phyloP scores from a whole-genome alignment of 2,329 filamentous ascomycete genomes.

The Diaporthe citriasiana region DNA sequence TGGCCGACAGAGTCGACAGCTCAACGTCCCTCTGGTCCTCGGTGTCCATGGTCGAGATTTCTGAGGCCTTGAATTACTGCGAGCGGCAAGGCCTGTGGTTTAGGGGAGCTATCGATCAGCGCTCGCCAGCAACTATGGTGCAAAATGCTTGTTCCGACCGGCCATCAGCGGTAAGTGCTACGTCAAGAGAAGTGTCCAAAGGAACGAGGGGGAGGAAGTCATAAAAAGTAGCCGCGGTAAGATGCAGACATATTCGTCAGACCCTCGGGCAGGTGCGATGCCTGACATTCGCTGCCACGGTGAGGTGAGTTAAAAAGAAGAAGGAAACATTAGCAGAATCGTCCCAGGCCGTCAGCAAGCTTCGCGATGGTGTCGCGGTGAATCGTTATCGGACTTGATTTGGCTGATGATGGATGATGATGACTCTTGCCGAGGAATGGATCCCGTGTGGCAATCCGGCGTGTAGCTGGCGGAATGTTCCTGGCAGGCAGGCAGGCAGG shows the following conservation, averaged over 20 bases:
- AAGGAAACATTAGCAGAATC: not conserved
- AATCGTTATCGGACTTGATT: conserved; percentile 11
- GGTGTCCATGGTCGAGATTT: conserved; percentile 41
- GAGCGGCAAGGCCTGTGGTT: not conserved
- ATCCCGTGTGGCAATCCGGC: conserved; percentile 18
- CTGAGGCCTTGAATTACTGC: not conserved
- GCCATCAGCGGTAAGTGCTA: conserved; percentile 5
- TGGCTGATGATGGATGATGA: conserved; percentile 30
- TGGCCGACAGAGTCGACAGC: conserved; percentile 72
- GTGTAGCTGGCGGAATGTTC: not conserved
- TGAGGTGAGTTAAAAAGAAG: conserved; percentile 4
- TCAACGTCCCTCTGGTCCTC: conserved; percentile 70
- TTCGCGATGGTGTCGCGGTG: conserved; percentile 14
- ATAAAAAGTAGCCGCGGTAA: conserved; percentile 1
- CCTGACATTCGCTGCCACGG: conserved; percentile 2
- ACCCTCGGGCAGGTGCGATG: conserved; percentile 17
- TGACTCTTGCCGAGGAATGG: conserved; percentile 37
- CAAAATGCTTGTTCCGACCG: not conserved
- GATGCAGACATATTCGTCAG: conserved; percentile 34
- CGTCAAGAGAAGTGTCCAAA: not conserved
- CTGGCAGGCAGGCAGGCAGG: not conserved
- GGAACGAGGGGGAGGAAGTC: not conserved
- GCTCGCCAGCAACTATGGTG: conserved; percentile 14
- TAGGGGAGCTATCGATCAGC: conserved; percentile 7
- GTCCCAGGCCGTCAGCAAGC: not conserved